Evolutionary conservation across 2,329 filamentous ascomycete genomes (phyloP), one percentile per base, ranked within the genome.

Genomic region (Nigrospora osmanthi): DNA sequence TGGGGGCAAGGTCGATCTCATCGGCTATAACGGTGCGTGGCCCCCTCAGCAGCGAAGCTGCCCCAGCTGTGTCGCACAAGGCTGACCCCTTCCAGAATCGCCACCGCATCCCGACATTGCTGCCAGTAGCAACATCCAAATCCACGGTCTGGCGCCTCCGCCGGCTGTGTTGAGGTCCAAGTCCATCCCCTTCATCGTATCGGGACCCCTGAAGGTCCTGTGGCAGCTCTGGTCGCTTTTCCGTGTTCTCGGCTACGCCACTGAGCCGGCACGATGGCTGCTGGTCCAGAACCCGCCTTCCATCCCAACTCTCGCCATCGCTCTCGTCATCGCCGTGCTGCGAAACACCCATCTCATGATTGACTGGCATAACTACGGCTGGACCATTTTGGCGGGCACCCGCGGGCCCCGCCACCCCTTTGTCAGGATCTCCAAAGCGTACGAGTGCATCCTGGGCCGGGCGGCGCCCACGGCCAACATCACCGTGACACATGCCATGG

Each of bases 301-400:
- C 0, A 95, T 97, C 47, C 93, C 93, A 0, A 95, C 89, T 0
- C 78, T 98, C 17, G 78, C 84, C 42, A 71, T 96, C 34, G 85
- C 88, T 14, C 73, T 83, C 17, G 49, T 90, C 4, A 73, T 88
- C 40, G 87, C 87, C 56, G 78, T 82, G 54, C 63, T 95, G 42
- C 83, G 93, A 41, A 84, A 87, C 54, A 95, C 87, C 35, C 79
- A 80, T 46, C 76, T 98, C 4, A 75, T 97, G 49, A 86, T 97
- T 45, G 93, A 98, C 70, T 98, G 93, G 93, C 93, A 98, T 71
- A 98, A 98, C 66, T 97, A 96, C 65, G 93, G 91, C 54, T 95
- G 91, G 74, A 91, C 89, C 10, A 95, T 98, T 55, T 79, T 98
- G 4, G 86, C 77, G 6, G 72, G 77, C 40, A 79, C 75, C 40